Evolutionary conservation across 768 basidiomycete species (phyloP).

Genomic region (Termitomyces sp.): DNA sequence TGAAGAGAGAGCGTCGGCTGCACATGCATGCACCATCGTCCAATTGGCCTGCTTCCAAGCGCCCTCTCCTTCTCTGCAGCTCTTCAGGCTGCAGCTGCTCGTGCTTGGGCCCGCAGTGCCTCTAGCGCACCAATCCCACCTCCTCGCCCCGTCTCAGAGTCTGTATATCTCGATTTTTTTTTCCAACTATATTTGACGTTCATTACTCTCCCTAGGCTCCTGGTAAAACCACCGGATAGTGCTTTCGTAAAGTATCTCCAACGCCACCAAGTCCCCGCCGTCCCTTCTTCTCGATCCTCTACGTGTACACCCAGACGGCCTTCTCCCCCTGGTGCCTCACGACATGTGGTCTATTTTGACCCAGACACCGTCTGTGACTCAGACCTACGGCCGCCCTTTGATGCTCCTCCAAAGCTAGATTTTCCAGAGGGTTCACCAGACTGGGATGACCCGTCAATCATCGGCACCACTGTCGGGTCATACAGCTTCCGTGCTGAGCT

Average conservation of each 20-base stretch:
- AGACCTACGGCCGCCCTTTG: slow-evolving; percentile 19
- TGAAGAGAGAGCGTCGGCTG: slow-evolving; percentile 14
- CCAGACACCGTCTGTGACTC: slow-evolving; percentile 17
- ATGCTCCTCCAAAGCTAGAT: slow-evolving; percentile 6
- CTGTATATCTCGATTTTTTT: neutral
- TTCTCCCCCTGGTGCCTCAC: neutral
- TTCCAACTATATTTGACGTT: neutral
- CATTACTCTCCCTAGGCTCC: neutral
- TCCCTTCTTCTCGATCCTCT: neutral
- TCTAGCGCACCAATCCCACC: neutral
- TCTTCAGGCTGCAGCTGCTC: slow-evolving; percentile 43
- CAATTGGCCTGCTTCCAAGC: slow-evolving; percentile 20
- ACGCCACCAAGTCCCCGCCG: neutral
- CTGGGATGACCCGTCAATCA: slow-evolving; percentile 7
- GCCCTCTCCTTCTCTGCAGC: slow-evolving; percentile 29
- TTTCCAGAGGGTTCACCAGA: neutral
- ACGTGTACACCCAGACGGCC: neutral
- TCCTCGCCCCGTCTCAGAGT: neutral
- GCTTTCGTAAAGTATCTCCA: slow-evolving; percentile 1
- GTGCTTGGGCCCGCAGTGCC: slow-evolving; percentile 36
- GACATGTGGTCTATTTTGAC: slow-evolving; percentile 13
- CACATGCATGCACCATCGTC: slow-evolving; percentile 47
- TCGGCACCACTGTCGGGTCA: slow-evolving; percentile 6
- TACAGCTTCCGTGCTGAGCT: neutral
- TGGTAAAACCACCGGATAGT: neutral